These are phyloP conservation scores for Pseudopithomyces chartarum DNA, from an alignment of 2,329 filamentous ascomycete genomes.

Conservation along the genomic window DNA sequence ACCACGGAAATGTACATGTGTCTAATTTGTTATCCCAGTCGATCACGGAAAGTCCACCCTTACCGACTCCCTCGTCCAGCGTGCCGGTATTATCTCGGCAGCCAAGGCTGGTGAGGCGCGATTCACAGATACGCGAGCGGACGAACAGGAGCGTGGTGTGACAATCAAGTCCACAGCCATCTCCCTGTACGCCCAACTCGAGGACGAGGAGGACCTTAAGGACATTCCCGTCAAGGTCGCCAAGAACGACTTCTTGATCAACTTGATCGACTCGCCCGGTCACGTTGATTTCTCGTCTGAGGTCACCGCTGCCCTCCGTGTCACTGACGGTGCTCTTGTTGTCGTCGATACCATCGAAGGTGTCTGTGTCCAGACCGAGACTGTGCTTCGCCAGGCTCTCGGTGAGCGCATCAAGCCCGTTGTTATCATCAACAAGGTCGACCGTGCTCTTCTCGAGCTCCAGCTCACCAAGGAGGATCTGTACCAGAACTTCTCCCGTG, in stretches of 20 bases:
- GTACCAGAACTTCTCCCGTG: constrained; percentile 99
- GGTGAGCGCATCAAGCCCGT: constrained; percentile 99
- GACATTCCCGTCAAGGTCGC: constrained; percentile 89
- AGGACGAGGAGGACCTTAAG: constrained; percentile 85
- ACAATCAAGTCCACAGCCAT: constrained; percentile 99
- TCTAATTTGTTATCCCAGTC: constrained; percentile 59
- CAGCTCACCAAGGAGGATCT: constrained; percentile 99
- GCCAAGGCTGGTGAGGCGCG: constrained; percentile 95
- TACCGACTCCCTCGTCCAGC: constrained; percentile 98
- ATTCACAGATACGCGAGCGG: constrained; percentile 94
- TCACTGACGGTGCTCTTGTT: constrained; percentile 98
- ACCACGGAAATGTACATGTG: constrained; percentile 14
- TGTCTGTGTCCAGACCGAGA: constrained; percentile 99
- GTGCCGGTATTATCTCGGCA: constrained; percentile 98
- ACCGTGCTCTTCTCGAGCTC: constrained; percentile 98
- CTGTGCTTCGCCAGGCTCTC: constrained; percentile 96
- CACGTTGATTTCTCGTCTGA: constrained; percentile 99
- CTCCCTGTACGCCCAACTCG: constrained; percentile 89
- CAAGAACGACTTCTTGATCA: constrained; percentile 98
- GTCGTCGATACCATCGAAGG: constrained; percentile 99
- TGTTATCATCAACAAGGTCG: constrained; percentile 99
- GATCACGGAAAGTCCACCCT: constrained; percentile 99
- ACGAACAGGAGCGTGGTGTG: constrained; percentile 99
- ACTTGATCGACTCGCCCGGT: constrained; percentile 99
- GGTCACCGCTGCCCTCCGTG: constrained; percentile 98